Conservation (phyloP, 768 basidiomycete species). For the Serendipita indica region DNA sequence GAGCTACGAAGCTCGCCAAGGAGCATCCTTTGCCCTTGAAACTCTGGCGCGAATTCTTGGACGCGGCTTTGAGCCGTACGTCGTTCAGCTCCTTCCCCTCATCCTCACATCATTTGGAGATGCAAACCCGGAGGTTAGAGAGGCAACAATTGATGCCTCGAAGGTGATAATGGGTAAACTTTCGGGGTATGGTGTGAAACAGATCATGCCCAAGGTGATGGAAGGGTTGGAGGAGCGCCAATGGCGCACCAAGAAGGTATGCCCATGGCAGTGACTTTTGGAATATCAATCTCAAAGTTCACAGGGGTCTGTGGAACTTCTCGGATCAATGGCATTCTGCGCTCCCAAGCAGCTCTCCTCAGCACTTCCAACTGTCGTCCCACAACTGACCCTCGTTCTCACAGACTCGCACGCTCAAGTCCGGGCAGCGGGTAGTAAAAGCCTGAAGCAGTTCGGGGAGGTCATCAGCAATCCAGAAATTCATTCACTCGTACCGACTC, state of each 20-base stretch:
- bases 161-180: slow-evolving; percentile 90
- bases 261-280: neutral
- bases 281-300: neutral
- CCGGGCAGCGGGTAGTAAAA: slow-evolving; percentile 79
- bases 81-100: slow-evolving; percentile 67
- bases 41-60: slow-evolving; percentile 76
- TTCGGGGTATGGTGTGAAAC: slow-evolving; percentile 90
- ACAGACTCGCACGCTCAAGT: slow-evolving; percentile 98
- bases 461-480: slow-evolving; percentile 98
- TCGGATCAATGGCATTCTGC: slow-evolving; percentile 98
- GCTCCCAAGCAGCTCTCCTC: slow-evolving; percentile 88
- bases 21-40: slow-evolving; percentile 90
- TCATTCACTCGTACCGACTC: slow-evolving; percentile 70
- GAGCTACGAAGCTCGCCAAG: slow-evolving; percentile 72
- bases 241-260: slow-evolving; percentile 79
- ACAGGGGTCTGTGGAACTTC: slow-evolving; percentile 81
- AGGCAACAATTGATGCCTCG: slow-evolving; percentile 83
- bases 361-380: slow-evolving; percentile 92
- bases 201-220: slow-evolving; percentile 78
- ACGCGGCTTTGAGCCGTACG: slow-evolving; percentile 86
- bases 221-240: slow-evolving; percentile 93
- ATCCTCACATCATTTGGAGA: slow-evolving; percentile 82
- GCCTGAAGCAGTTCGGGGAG: slow-evolving; percentile 94
- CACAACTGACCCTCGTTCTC: slow-evolving; percentile 82
- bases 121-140: slow-evolving; percentile 69